These are phyloP conservation scores for Neovahlkampfia damariscottae DNA, from an alignment of 78 protist genomes.

Conservation along the genomic window DNA sequence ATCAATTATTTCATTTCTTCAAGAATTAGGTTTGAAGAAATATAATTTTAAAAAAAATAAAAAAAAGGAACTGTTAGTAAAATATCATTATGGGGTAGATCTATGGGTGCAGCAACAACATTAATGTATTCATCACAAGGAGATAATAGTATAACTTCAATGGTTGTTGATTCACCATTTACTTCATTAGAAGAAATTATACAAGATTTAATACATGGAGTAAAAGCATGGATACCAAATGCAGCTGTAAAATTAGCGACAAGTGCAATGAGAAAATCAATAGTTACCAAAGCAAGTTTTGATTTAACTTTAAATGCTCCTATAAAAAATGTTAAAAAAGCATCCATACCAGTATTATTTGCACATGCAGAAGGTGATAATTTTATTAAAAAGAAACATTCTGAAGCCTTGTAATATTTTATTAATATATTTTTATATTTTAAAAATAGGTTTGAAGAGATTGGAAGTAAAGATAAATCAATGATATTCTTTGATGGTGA, in stretches of 20 bases:
- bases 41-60: too few relatives aligned
- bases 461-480: too few relatives aligned
- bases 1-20: slow-evolving; percentile 4
- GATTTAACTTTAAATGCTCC: slow-evolving; percentile 5
- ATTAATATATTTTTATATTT: too few relatives aligned
- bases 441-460: too few relatives aligned
- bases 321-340: neutral
- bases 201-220: neutral
- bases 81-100: slow-evolving; percentile 33
- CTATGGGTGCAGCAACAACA: slow-evolving; percentile 38
- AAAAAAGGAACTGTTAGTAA: neutral
- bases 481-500: too few relatives aligned
- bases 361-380: slow-evolving; percentile 20
- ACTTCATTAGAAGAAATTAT: neutral
- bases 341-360: slow-evolving; percentile 12
- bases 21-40: too few relatives aligned
- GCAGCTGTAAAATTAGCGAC: neutral
- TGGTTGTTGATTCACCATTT: slow-evolving; percentile 33
- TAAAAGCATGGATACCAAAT: slow-evolving; percentile 13
- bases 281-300: slow-evolving; percentile 1
- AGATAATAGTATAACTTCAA: slow-evolving; percentile 8
- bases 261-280: neutral
- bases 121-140: slow-evolving; percentile 15
- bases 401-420: too few relatives aligned
- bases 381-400: slow-evolving; percentile 1